Percentiles rank a stretch among this genome's conserved stretches.
phyloP scores from a whole-genome alignment of 306 rosid genomes.

The Lotus japonicus region DNA sequence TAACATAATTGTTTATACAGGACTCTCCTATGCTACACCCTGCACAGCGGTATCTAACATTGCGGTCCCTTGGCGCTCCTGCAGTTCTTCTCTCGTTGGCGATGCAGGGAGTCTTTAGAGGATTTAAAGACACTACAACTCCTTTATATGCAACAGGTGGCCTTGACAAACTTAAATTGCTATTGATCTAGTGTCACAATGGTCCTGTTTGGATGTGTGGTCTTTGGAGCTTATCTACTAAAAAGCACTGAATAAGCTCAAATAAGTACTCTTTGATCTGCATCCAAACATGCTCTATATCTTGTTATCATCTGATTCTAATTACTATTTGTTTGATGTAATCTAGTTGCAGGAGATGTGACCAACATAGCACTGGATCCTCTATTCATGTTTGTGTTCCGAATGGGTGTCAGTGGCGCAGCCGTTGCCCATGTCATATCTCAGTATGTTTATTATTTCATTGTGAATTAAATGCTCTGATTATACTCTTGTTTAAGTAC shows the following conservation, averaged over 20 bases:
- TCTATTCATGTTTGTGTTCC: constrained; percentile 61
- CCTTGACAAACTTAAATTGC: constrained; percentile 7
- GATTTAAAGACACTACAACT: constrained; percentile 87
- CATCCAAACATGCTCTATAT: no score
- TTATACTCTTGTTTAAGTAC: not conserved
- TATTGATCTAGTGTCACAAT: not conserved
- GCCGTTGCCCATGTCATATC: constrained; percentile 97
- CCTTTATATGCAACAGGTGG: constrained; percentile 86
- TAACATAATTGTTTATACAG: constrained; percentile 34
- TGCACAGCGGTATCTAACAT: constrained; percentile 66
- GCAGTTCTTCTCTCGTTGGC: constrained; percentile 95
- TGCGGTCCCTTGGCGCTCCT: constrained; percentile 96
- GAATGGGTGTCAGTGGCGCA: constrained; percentile 75
- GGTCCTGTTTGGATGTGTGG: no score
- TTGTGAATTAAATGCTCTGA: not conserved
- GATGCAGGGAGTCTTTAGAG: constrained; percentile 94
- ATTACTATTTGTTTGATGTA: constrained; percentile 21
- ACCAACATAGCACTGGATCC: constrained; percentile 87
- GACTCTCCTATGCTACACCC: constrained; percentile 78
- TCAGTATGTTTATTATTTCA: constrained; percentile 56
- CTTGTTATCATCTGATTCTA: constrained; percentile 4
- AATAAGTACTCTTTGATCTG: no score
- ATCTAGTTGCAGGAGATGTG: constrained; percentile 76
- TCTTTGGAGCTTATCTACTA: no score
- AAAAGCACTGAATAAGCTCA: no score